phyloP scores from a whole-genome alignment of 2,329 filamentous ascomycete species.

The Byssoonygena ceratinophila region DNA sequence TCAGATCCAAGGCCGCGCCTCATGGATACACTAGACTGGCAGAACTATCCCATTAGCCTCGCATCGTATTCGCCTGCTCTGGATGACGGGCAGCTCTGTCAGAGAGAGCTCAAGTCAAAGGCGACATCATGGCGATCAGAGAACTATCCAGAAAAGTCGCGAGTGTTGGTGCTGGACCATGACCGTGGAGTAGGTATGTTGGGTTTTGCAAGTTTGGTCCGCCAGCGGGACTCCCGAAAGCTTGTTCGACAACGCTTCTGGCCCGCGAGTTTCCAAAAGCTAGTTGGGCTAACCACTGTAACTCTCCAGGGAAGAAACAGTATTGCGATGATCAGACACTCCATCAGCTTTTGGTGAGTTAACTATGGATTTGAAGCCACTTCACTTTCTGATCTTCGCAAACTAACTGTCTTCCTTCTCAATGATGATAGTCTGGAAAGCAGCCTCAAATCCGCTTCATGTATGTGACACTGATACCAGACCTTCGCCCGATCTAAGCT shows the following conservation, averaged over 20 bases:
- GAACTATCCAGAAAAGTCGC: constrained; percentile 9
- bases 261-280: no score
- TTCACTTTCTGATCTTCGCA: neutral
- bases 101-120: constrained; percentile 10
- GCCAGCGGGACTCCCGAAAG: constrained; percentile 9
- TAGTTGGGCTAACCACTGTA: neutral
- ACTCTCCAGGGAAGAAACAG: constrained; percentile 6
- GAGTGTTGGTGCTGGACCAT: constrained; percentile 11
- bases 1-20: neutral
- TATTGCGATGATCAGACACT: constrained; percentile 11
- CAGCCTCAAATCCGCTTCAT: constrained; percentile 13
- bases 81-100: constrained; percentile 13
- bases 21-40: constrained; percentile 11
- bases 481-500: neutral
- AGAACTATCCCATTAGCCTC: constrained; percentile 12
- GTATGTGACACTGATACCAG: neutral
- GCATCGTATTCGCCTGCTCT: constrained; percentile 13
- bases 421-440: constrained; percentile 3
- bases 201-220: neutral
- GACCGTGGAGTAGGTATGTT: constrained; percentile 12
- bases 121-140: constrained; percentile 13
- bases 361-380: no score
- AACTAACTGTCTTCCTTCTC: neutral
- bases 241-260: neutral
- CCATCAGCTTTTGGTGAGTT: constrained; percentile 9